Conservation (phyloP, 2,329 filamentous ascomycete genomes). For the Penicillium sp. region DNA sequence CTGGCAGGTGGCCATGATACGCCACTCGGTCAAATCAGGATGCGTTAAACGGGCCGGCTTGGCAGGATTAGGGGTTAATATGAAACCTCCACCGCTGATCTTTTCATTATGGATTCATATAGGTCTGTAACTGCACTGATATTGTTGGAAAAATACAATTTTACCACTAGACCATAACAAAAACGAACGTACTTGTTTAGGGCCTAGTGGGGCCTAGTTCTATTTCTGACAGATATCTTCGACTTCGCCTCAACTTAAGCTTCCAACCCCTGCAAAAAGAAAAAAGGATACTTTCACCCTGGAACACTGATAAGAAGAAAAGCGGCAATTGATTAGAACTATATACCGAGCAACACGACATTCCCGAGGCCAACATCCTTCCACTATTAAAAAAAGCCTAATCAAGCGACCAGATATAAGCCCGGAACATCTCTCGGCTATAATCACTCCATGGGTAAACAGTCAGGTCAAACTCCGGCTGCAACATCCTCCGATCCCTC, state of each 20-base stretch:
- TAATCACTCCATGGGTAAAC: constrained; percentile 4
- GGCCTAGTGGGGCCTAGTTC: too few species aligned
- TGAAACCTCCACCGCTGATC: background rate
- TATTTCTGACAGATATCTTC: too few species aligned
- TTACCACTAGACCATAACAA: too few species aligned
- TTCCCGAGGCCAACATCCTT: background rate
- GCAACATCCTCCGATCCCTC: background rate
- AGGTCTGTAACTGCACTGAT: background rate
- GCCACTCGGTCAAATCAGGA: background rate
- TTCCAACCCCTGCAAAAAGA: background rate
- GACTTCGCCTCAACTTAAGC: background rate
- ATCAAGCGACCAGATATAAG: constrained; percentile 7
- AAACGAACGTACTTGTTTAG: too few species aligned
- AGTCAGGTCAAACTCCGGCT: constrained; percentile 5
- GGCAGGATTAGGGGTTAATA: background rate
- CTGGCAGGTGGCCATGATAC: background rate
- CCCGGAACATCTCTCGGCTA: constrained; percentile 8
- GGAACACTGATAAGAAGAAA: background rate
- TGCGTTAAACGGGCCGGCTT: background rate
- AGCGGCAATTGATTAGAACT: background rate
- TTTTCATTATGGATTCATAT: background rate
- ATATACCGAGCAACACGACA: background rate
- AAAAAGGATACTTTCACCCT: background rate
- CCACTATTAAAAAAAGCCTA: background rate
- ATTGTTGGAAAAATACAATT: too few species aligned